These are phyloP conservation scores for Rhynchosporium graminicola DNA, from an alignment of 2,329 filamentous ascomycete genomes.

Conservation along the genomic window DNA sequence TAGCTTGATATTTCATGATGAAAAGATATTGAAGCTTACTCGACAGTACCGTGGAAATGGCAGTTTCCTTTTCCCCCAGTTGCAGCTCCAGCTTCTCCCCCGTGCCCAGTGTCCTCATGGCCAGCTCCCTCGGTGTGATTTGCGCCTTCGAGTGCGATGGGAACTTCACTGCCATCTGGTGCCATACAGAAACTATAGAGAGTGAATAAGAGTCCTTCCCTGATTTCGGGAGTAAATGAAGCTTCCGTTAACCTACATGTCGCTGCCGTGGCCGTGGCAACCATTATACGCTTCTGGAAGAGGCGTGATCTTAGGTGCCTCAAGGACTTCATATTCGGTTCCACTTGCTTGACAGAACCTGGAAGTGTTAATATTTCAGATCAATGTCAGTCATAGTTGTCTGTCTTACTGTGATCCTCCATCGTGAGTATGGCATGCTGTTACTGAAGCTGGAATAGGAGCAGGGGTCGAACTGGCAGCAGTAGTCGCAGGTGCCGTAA, in stretches of 20 bases:
- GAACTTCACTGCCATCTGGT: slow-evolving; percentile 60
- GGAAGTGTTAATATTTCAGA: slow-evolving; percentile 11
- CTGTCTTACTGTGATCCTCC: slow-evolving; percentile 41
- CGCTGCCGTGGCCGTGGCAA: slow-evolving; percentile 61
- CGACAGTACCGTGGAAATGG: slow-evolving; percentile 74
- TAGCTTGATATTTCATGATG: slow-evolving; percentile 26
- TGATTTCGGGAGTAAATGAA: background rate
- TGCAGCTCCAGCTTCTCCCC: background rate
- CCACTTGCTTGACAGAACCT: slow-evolving; percentile 48
- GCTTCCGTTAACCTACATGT: slow-evolving; percentile 49
- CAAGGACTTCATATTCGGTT: slow-evolving; percentile 47
- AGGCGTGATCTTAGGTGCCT: slow-evolving; percentile 53
- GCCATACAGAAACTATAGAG: slow-evolving; percentile 60
- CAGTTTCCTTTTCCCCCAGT: slow-evolving; percentile 50
- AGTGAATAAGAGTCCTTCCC: background rate
- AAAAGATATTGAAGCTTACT: slow-evolving; percentile 51
- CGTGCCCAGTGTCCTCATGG: slow-evolving; percentile 14
- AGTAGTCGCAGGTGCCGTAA: slow-evolving; percentile 8
- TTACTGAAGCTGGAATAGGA: slow-evolving; percentile 43
- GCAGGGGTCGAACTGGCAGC: slow-evolving; percentile 8
- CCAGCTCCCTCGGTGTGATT: slow-evolving; percentile 29
- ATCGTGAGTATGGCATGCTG: slow-evolving; percentile 54
- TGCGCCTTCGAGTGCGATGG: slow-evolving; percentile 45
- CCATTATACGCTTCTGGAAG: slow-evolving; percentile 62
- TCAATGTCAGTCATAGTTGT: background rate